Base-by-base conservation (phyloP, 192 early-diverging fungal species). In the Chytriomyces sp. region DNA sequence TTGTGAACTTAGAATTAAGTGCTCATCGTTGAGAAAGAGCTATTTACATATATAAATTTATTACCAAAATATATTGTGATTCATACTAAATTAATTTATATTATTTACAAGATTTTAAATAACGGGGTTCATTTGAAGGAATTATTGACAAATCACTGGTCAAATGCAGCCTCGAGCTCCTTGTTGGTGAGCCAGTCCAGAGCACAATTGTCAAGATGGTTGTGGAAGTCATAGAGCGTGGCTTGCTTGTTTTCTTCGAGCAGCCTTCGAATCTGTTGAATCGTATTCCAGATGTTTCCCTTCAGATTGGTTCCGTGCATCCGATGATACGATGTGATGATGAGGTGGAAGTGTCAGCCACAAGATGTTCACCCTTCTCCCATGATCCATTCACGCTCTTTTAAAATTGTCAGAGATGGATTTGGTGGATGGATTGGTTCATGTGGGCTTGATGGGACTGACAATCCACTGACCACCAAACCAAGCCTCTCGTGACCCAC, bases 161-260 rank as follows among this genome's bases (percentile, higher is more conserved):
- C n/a, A n/a, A n/a, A n/a, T n/a, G n/a, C n/a, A n/a, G n/a, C n/a
- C n/a, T n/a, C n/a, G 17, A 68, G 8, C 54, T 52, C 32, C n/a
- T 2, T 70, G 73, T 87, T 86, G 36, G 38, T 66, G 56, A 92
- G 71, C 91, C 91, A 92, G 75, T 91, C 89, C 61, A 71, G 65
- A 36, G 72, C 61, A 25, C 85, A 69, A 59, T 92, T 77, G 72
- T 92, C 89, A 38, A 92, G 59, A 73, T 92, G 91, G 63, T 81
- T 86, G 40, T 89, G 88, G 67, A 92, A 89, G 68, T 92, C 91
- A 36, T 80, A 75, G 34, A 92, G 19, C 6, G n/a, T 4, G 14
- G 22, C 64, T 61, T 73, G 61, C 32, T 5, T 0, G 34, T 64
- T 34, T 8, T 44, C 22, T 31, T 57, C 56, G 53, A 70, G 8